Evolutionary conservation across 208 protist species (phyloP).

Genomic region (Trypanosomatidae sp.): DNA sequence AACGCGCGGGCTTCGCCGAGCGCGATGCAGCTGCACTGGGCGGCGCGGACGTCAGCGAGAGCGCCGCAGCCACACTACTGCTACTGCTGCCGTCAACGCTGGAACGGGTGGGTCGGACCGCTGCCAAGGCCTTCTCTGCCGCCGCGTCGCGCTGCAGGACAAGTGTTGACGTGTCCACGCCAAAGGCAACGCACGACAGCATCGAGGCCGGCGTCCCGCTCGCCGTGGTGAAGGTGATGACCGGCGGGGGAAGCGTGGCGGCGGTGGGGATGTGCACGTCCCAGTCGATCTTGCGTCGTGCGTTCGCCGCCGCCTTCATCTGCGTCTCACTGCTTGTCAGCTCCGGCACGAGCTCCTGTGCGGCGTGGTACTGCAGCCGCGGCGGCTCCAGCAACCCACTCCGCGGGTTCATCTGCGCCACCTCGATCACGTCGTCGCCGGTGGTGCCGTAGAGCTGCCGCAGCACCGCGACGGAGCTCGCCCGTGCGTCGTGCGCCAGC

Average conservation of each 20-base stretch:
- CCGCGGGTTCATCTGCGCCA: conserved; percentile 19
- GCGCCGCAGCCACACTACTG: neutral
- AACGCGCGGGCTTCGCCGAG: neutral
- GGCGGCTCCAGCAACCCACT: conserved; percentile 19
- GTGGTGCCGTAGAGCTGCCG: conserved; percentile 52
- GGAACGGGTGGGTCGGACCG: too few species aligned
- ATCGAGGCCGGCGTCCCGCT: conserved; percentile 26
- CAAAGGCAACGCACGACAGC: conserved; percentile 19
- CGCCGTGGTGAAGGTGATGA: conserved; percentile 50
- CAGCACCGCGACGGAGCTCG: conserved; percentile 27
- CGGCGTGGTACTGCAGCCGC: conserved; percentile 24
- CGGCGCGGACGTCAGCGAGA: too few species aligned
- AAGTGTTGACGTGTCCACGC: conserved; percentile 33
- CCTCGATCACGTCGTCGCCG: conserved; percentile 32
- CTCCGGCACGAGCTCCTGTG: conserved; percentile 46
- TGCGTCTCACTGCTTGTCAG: conserved; percentile 34
- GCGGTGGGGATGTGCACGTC: conserved; percentile 52
- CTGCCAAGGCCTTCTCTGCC: neutral
- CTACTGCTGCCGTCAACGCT: neutral
- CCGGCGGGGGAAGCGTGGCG: conserved; percentile 42
- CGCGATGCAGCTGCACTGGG: too few species aligned
- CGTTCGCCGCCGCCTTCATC: conserved; percentile 35
- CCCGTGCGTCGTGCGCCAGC: conserved; percentile 2
- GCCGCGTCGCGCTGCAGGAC: conserved; percentile 20
- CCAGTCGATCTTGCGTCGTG: conserved; percentile 56